Evolutionary conservation across 2,329 filamentous ascomycete species (phyloP).

Genomic region (Cercospora brassicicola): DNA sequence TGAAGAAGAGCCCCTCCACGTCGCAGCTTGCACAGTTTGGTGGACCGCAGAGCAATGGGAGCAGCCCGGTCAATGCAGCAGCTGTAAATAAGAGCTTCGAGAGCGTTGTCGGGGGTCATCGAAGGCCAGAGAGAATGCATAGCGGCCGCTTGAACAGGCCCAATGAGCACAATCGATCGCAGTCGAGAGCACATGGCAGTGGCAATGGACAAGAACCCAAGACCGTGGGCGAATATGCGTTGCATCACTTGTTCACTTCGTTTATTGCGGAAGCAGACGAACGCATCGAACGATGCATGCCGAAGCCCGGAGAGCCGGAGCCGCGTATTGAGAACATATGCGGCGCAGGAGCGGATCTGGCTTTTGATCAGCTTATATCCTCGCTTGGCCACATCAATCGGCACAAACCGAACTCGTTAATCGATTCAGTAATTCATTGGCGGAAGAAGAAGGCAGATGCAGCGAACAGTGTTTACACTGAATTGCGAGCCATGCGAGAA

Average conservation of each 20-base stretch:
- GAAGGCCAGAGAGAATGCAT: slow-evolving; percentile 48
- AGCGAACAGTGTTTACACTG: slow-evolving; percentile 50
- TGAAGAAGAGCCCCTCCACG: slow-evolving; percentile 40
- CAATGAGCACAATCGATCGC: slow-evolving; percentile 74
- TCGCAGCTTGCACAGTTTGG: slow-evolving; percentile 36
- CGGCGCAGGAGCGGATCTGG: slow-evolving; percentile 80
- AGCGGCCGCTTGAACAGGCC: slow-evolving; percentile 65
- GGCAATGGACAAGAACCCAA: slow-evolving; percentile 64
- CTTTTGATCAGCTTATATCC: slow-evolving; percentile 90
- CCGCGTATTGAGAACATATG: slow-evolving; percentile 86
- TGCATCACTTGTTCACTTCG: slow-evolving; percentile 94
- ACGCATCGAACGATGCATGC: slow-evolving; percentile 86
- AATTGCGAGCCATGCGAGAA: slow-evolving; percentile 34
- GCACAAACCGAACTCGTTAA: slow-evolving; percentile 88
- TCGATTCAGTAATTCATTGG: slow-evolving; percentile 98
- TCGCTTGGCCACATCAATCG: slow-evolving; percentile 93
- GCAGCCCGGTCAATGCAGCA: slow-evolving; percentile 22
- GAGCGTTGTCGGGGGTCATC: slow-evolving; percentile 17
- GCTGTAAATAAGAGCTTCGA: slow-evolving; percentile 35
- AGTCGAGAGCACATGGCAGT: slow-evolving; percentile 49
- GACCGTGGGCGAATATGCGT: slow-evolving; percentile 95
- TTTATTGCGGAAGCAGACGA: slow-evolving; percentile 97
- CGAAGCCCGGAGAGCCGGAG: slow-evolving; percentile 74
- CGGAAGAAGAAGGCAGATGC: slow-evolving; percentile 92
- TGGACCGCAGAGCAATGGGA: slow-evolving; percentile 18